These are phyloP conservation scores for Erysimum cheiranthoides DNA, from an alignment of 345 rosid genomes.

Conservation along the genomic window DNA sequence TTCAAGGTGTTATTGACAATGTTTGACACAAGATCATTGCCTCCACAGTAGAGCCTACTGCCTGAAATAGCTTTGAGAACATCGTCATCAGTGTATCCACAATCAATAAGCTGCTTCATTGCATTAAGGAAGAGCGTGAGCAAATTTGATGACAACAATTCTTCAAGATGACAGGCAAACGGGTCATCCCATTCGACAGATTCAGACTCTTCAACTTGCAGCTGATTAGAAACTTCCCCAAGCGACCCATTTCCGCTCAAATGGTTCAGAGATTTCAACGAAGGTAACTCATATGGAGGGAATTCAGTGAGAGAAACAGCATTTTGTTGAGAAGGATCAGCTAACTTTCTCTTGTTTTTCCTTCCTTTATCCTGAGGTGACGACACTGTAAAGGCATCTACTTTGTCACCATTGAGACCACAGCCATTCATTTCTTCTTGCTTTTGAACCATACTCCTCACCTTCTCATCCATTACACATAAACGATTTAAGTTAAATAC, in stretches of 20 bases:
- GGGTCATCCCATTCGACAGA: constrained; percentile 89
- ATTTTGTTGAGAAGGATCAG: constrained; percentile 62
- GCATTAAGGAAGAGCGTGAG: constrained; percentile 49
- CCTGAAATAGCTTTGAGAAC: constrained; percentile 54
- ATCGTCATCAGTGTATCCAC: constrained; percentile 54
- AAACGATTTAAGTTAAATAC: constrained; percentile 12
- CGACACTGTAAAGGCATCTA: constrained; percentile 47
- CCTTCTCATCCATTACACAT: constrained; percentile 32
- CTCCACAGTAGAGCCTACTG: constrained; percentile 50
- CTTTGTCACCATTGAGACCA: constrained; percentile 37
- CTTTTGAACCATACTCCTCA: constrained; percentile 38
- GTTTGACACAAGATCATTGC: constrained; percentile 52
- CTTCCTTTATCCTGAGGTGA: constrained; percentile 78
- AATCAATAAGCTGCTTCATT: constrained; percentile 50
- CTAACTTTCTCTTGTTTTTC: constrained; percentile 87
- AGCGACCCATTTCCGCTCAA: background rate
- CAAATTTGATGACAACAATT: constrained; percentile 56
- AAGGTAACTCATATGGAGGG: constrained; percentile 46
- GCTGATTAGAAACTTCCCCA: constrained; percentile 28
- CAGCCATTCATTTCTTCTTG: constrained; percentile 40
- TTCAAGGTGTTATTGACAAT: constrained; percentile 66
- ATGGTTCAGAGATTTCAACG: constrained; percentile 37
- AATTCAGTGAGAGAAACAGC: constrained; percentile 44
- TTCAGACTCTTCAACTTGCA: constrained; percentile 49
- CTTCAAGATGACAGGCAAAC: constrained; percentile 76